These are phyloP conservation scores for Uronychia setigera DNA, from an alignment of 73 alveolate genomes.

Conservation along the genomic window DNA sequence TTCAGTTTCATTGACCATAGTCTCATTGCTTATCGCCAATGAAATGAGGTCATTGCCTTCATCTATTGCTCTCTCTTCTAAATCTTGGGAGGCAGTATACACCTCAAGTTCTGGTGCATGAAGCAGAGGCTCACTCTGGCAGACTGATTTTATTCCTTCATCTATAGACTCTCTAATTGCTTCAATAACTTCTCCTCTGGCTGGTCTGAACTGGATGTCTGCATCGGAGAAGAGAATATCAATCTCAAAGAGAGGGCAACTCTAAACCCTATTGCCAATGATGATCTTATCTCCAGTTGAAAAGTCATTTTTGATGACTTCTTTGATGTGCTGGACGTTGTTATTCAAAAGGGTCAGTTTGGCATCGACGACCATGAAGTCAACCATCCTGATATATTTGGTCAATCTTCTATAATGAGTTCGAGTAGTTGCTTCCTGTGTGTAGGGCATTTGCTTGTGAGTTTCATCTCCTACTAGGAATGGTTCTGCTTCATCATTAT, in stretches of 20 bases:
- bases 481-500: constrained; percentile 79
- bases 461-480: constrained; percentile 91
- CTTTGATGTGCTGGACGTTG: constrained; percentile 34
- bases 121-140: constrained; percentile 63
- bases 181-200: constrained; percentile 52
- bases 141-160: constrained; percentile 63
- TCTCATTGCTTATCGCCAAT: constrained; percentile 65
- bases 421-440: constrained; percentile 97
- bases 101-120: constrained; percentile 67
- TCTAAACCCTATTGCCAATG: constrained; percentile 41
- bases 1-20: constrained; percentile 55
- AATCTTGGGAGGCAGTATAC: constrained; percentile 59
- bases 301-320: constrained; percentile 30
- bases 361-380: constrained; percentile 90
- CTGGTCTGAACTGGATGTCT: constrained; percentile 54
- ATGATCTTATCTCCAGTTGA: constrained; percentile 29
- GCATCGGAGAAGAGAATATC: constrained; percentile 31
- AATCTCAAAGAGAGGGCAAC: constrained; percentile 63
- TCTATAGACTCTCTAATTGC: constrained; percentile 64
- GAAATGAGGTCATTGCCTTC: constrained; percentile 72
- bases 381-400: constrained; percentile 92
- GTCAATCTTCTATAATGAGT: constrained; percentile 94
- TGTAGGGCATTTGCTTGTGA: constrained; percentile 91
- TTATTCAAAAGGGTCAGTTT: constrained; percentile 68
- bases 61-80: constrained; percentile 64